Conservation (phyloP, 495 filamentous ascomycete genomes). For the Hapsidospora chrysogenum region DNA sequence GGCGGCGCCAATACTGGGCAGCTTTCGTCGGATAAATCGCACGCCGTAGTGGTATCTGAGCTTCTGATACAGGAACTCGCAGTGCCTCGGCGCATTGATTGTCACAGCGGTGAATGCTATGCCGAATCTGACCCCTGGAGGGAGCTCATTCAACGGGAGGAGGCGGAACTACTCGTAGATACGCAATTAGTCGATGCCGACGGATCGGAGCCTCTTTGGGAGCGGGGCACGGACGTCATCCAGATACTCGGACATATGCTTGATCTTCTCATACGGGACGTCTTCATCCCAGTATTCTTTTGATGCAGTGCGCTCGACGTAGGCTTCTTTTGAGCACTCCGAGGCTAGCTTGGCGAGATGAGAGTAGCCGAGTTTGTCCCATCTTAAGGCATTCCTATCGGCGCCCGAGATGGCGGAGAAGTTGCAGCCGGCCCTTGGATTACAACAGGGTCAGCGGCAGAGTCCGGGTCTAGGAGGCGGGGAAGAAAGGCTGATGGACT, state of each 20-base stretch:
- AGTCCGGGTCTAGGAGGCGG: not conserved
- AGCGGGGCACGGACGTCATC: constrained; percentile 9
- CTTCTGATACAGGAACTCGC: constrained; percentile 7
- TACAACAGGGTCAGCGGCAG: too few species aligned
- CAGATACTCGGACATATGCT: constrained; percentile 13
- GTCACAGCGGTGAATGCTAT: constrained; percentile 15
- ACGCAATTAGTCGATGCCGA: not conserved
- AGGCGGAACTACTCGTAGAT: not conserved
- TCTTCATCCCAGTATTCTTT: constrained; percentile 17
- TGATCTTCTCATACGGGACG: constrained; percentile 12
- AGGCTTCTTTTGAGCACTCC: constrained; percentile 7
- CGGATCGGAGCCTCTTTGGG: not conserved
- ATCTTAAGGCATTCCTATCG: constrained; percentile 14
- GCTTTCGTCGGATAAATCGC: constrained; percentile 9
- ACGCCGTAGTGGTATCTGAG: constrained; percentile 8
- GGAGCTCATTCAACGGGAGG: constrained; percentile 9
- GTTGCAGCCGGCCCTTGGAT: constrained; percentile 15
- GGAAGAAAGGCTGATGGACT: not conserved
- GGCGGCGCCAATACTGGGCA: constrained; percentile 9
- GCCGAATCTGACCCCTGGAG: constrained; percentile 11
- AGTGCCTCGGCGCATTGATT: constrained; percentile 14
- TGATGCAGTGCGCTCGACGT: constrained; percentile 11
- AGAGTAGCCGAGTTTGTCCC: constrained; percentile 15
- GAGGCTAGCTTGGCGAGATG: constrained; percentile 10
- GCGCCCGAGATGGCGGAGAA: constrained; percentile 18